Base-by-base conservation (phyloP, 2,329 filamentous ascomycete genomes). In the Ploettnerulaceae sp. region DNA sequence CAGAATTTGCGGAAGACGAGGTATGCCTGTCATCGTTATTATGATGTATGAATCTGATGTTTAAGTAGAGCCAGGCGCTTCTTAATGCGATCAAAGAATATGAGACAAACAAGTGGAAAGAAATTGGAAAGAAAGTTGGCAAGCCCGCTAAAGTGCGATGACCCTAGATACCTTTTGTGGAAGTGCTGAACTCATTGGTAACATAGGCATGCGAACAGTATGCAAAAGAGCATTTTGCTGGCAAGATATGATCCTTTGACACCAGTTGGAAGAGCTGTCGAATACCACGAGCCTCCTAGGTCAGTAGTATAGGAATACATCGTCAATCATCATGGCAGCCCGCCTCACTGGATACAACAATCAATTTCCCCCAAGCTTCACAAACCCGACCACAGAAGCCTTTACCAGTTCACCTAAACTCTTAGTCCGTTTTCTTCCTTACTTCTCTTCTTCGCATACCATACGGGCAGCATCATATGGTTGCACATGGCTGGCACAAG, bases 41-140 rank as follows among this genome's bases (percentile, higher is more conserved):
- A 28, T 21, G 20, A 18, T 11, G 22, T 33, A 22, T 31, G 21
- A 40, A 46, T 49, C 60, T 60, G 53, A 63, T 57, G 54, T 55
- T 60, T 45, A 55, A 54, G 42, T 53, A 64, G 61, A 62, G 60
- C 52, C 59, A 61, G 59, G 86, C 86, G 28, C 71, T 98, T 49
- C 79, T 95, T 57, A 89, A 86, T 55, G 93, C 93, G 22, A 98
- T 98, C 71, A 96, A 95, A 70, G 93, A 98, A 66, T 97, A 97
- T 69, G 93, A 98, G 66, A 85, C 89, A 64, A 96, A 94, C 68
- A 97, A 97, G 67, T 98, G 93, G 93, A 97, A 97, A 71, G 82
- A 84, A 20, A 97, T 97, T 64, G 93, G 93, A 26, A 84, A 88
- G 66, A 97, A 97, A 69, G 89, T 98, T 59, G 89, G 90, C 62